Evolutionary conservation across 169 alveolate genomes (phyloP).

Genomic region (Blepharisma undulans): DNA sequence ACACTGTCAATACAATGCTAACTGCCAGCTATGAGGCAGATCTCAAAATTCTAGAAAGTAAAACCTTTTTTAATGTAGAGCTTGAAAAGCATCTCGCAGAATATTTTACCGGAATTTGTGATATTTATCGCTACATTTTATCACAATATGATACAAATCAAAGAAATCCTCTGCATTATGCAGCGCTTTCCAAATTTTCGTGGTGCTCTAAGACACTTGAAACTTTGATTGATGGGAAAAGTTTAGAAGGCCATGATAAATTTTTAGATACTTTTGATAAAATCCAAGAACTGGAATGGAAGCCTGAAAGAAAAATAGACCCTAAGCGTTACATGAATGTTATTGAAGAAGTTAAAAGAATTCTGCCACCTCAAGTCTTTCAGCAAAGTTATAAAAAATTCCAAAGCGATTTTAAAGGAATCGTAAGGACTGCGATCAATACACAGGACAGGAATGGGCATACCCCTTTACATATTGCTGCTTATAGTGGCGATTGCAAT

Average conservation of each 20-base stretch:
- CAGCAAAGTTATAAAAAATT: constrained; percentile 45
- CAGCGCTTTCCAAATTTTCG: constrained; percentile 73
- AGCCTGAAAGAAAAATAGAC: constrained; percentile 56
- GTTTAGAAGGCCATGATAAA: constrained; percentile 50
- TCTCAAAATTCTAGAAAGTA: constrained; percentile 49
- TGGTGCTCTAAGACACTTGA: constrained; percentile 60
- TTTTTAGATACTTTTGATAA: constrained; percentile 53
- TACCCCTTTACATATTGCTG: constrained; percentile 75
- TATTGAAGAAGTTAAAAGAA: constrained; percentile 54
- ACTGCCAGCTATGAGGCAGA: constrained; percentile 59
- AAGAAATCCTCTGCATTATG: constrained; percentile 76
- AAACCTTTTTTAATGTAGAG: constrained; percentile 46
- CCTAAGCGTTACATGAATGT: constrained; percentile 60
- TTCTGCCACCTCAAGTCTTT: constrained; percentile 43
- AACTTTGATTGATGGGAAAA: constrained; percentile 53
- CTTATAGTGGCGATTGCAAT: constrained; percentile 70
- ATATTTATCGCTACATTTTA: constrained; percentile 27
- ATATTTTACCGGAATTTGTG: constrained; percentile 44
- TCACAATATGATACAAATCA: constrained; percentile 37
- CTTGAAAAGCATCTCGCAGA: constrained; percentile 45
- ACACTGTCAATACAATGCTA: constrained; percentile 56
- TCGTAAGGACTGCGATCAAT: constrained; percentile 61
- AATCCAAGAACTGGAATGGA: constrained; percentile 44
- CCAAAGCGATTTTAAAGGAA: constrained; percentile 32
- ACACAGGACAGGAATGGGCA: constrained; percentile 70